Conservation (phyloP, 75 land plant species). For the Adiantum capillusveneris region DNA sequence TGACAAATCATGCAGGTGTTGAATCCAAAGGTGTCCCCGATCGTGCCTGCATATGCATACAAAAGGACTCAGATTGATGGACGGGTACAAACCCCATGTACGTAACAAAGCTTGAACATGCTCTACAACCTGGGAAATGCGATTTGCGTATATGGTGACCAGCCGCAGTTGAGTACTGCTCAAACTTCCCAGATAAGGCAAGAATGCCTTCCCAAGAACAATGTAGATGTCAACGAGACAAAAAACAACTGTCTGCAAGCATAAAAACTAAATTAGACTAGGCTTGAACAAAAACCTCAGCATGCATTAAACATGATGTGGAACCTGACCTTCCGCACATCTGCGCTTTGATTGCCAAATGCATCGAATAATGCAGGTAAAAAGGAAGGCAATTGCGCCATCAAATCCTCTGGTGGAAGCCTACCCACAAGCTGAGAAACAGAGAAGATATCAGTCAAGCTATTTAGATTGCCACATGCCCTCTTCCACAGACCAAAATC, state of each 20-base stretch:
- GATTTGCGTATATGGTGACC: constrained; percentile 95
- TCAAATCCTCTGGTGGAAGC: constrained; percentile 77
- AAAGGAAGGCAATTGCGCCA: constrained; percentile 83
- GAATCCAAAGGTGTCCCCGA: constrained; percentile 6
- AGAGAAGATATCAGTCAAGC: no score
- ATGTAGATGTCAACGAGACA: constrained; percentile 96
- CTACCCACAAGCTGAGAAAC: constrained; percentile 73
- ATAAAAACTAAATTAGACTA: not conserved
- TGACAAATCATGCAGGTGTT: not conserved
- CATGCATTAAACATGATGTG: not conserved
- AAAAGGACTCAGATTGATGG: no score
- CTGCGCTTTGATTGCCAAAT: constrained; percentile 91
- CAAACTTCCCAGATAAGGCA: constrained; percentile 84
- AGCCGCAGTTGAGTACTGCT: constrained; percentile 87
- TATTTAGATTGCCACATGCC: no score
- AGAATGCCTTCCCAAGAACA: constrained; percentile 90
- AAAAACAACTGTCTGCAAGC: constrained; percentile 85
- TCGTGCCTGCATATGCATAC: constrained; percentile 3
- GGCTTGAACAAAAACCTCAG: not conserved
- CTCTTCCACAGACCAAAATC: no score
- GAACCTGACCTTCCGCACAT: constrained; percentile 76
- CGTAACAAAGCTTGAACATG: not conserved
- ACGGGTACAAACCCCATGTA: not conserved
- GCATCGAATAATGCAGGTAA: constrained; percentile 95
- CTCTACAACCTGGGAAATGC: constrained; percentile 63